phyloP scores from a whole-genome alignment of 2,329 filamentous ascomycete genomes.

The Aspergillus quadricinctus region DNA sequence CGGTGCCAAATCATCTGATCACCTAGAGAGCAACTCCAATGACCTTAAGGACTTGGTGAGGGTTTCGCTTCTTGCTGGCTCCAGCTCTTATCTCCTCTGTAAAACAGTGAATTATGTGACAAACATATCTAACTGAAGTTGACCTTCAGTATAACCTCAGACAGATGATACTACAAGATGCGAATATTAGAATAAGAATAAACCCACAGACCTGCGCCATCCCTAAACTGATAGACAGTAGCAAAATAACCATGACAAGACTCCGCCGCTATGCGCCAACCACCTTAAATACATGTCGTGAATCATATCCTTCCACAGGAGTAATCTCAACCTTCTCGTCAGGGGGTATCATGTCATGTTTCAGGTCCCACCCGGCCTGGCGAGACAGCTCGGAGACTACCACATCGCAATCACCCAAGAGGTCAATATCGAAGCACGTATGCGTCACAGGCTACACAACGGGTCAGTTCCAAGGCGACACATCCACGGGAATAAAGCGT shows the following conservation, averaged over 20 bases:
- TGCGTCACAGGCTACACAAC: conserved; percentile 64
- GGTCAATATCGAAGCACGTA: conserved; percentile 92
- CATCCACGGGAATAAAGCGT: background rate
- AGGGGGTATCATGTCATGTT: conserved; percentile 77
- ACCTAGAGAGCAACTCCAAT: background rate
- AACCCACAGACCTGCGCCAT: conserved; percentile 23
- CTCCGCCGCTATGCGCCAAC: conserved; percentile 37
- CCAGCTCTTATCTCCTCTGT: background rate
- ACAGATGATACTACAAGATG: background rate
- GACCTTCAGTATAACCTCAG: background rate
- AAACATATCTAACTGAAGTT: background rate
- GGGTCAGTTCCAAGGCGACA: background rate
- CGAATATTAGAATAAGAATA: background rate
- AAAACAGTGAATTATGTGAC: background rate
- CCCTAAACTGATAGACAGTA: conserved; percentile 16
- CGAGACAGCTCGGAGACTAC: conserved; percentile 83
- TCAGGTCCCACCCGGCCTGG: conserved; percentile 72
- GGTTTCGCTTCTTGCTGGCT: background rate
- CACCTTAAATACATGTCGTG: conserved; percentile 41
- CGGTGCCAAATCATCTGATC: background rate
- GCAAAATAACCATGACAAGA: conserved; percentile 22
- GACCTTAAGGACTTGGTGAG: background rate
- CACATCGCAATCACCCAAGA: conserved; percentile 91
- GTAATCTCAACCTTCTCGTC: conserved; percentile 58
- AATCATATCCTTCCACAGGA: conserved; percentile 45